Conservation (phyloP, 805 yeast genomes). For the Candida pini region DNA sequence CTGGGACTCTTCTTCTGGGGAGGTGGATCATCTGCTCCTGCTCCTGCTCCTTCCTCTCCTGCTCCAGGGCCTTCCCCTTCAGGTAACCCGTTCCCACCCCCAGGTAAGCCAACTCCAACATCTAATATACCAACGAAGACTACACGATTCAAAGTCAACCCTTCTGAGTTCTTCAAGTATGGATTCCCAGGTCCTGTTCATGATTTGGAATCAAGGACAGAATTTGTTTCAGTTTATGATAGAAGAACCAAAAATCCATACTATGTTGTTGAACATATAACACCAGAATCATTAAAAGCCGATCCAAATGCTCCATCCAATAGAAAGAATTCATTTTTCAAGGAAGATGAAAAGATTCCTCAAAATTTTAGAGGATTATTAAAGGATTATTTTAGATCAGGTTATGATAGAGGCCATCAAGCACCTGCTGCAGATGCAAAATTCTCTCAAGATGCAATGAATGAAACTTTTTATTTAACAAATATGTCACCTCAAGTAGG, state of each 20-base stretch:
- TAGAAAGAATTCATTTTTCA: slow-evolving; percentile 75
- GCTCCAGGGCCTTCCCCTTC: slow-evolving; percentile 10
- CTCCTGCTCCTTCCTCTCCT: slow-evolving; percentile 14
- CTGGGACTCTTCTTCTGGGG: slow-evolving; percentile 26
- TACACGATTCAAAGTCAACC: slow-evolving; percentile 44
- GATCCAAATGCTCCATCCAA: slow-evolving; percentile 49
- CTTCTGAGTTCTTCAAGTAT: slow-evolving; percentile 77
- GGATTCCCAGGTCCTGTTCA: slow-evolving; percentile 96
- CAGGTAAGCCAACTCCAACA: slow-evolving; percentile 4
- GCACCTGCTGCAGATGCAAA: slow-evolving; percentile 98
- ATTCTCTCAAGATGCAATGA: slow-evolving; percentile 86
- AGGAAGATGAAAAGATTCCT: slow-evolving; percentile 84
- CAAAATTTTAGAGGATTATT: slow-evolving; percentile 66
- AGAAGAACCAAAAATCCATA: slow-evolving; percentile 80
- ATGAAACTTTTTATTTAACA: slow-evolving; percentile 84
- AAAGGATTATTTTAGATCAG: slow-evolving; percentile 87
- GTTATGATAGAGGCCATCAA: slow-evolving; percentile 95
- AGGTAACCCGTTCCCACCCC: slow-evolving; percentile 8
- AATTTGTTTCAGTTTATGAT: slow-evolving; percentile 82
- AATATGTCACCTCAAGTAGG: slow-evolving; percentile 98
- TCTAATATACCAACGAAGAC: slow-evolving; percentile 3
- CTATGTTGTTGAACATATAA: slow-evolving; percentile 82
- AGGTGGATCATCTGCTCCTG: slow-evolving; percentile 13
- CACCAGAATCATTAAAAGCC: slow-evolving; percentile 57
- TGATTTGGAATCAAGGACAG: slow-evolving; percentile 67